A percentile compares a stretch with the other conserved stretches of the same genome.
Evolutionary conservation across 495 filamentous ascomycete species (phyloP).

Genomic region (Lineolata rhizophorae): DNA sequence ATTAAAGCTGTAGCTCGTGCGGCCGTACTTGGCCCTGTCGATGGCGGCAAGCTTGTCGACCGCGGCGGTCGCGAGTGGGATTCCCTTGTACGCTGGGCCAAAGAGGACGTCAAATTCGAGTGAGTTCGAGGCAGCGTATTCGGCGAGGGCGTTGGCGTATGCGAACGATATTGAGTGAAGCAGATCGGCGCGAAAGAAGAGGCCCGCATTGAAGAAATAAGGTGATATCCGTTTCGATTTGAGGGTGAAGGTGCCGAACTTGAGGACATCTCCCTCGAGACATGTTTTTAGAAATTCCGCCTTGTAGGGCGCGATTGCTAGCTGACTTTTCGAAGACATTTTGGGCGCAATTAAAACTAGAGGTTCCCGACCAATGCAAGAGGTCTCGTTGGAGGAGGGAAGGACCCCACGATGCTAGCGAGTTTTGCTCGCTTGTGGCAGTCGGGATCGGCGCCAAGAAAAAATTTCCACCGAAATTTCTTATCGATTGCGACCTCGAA

Average conservation of each 20-base stretch:
- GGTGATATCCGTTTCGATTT: conserved; percentile 85
- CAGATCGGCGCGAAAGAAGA: conserved; percentile 57
- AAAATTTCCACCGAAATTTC: too few relatives aligned
- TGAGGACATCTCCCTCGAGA: conserved; percentile 51
- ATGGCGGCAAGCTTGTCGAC: conserved; percentile 44
- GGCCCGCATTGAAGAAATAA: conserved; percentile 96
- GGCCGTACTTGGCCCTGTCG: conserved; percentile 28
- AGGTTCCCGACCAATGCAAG: too few relatives aligned
- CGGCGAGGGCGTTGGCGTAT: conserved; percentile 51
- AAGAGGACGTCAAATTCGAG: conserved; percentile 47
- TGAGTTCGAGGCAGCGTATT: conserved; percentile 16
- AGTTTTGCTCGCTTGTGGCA: too few relatives aligned
- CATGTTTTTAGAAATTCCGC: conserved; percentile 47
- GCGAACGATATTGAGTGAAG: conserved; percentile 52
- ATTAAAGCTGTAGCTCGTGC: conserved; percentile 71
- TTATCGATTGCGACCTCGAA: too few relatives aligned
- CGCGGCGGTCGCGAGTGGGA: conserved; percentile 58
- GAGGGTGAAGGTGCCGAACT: conserved; percentile 72
- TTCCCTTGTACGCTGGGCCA: conserved; percentile 92
- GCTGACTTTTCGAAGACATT: too few relatives aligned
- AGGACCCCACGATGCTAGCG: too few relatives aligned
- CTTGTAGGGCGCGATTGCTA: conserved; percentile 26
- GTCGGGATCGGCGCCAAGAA: too few relatives aligned
- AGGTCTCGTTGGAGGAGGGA: too few relatives aligned
- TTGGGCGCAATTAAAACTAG: too few relatives aligned